These are phyloP conservation scores for Populus hybrid DNA, from an alignment of 441 rosid genomes.

Conservation along the genomic window DNA sequence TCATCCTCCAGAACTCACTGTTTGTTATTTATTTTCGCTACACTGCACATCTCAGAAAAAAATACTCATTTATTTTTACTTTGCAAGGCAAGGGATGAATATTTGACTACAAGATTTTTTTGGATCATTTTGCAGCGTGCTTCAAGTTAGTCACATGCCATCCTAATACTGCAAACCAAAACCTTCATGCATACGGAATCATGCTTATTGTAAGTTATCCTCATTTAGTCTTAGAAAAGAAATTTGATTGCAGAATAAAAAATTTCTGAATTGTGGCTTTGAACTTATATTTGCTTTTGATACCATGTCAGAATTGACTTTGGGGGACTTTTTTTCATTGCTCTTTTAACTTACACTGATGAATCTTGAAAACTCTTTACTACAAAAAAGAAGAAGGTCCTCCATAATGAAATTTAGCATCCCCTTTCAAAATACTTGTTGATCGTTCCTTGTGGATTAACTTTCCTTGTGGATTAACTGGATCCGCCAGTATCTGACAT, in stretches of 20 bases:
- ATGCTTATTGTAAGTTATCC: conserved; percentile 75
- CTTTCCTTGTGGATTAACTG: background rate
- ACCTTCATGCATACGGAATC: conserved; percentile 82
- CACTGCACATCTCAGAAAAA: background rate
- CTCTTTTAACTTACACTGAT: background rate
- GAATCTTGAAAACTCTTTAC: background rate
- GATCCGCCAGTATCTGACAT: conserved; percentile 8
- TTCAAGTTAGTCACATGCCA: conserved; percentile 71
- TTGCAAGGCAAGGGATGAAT: conserved; percentile 4
- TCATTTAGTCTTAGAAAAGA: background rate
- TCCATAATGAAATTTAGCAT: background rate
- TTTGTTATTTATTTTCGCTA: background rate
- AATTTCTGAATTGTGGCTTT: background rate
- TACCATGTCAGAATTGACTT: background rate
- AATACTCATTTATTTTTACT: background rate
- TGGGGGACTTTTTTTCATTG: background rate
- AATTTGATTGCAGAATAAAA: background rate
- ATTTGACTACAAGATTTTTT: conserved; percentile 8
- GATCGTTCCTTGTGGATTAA: background rate
- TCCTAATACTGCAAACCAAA: conserved; percentile 63
- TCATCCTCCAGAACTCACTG: background rate
- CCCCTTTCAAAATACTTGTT: background rate
- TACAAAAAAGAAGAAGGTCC: background rate
- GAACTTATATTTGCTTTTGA: background rate
- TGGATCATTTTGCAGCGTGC: conserved; percentile 58